A percentile compares a stretch with the other conserved stretches of the same genome.
These are phyloP conservation scores for Blastobotrys americana DNA, from an alignment of 805 yeast genomes.

Conservation along the genomic window DNA sequence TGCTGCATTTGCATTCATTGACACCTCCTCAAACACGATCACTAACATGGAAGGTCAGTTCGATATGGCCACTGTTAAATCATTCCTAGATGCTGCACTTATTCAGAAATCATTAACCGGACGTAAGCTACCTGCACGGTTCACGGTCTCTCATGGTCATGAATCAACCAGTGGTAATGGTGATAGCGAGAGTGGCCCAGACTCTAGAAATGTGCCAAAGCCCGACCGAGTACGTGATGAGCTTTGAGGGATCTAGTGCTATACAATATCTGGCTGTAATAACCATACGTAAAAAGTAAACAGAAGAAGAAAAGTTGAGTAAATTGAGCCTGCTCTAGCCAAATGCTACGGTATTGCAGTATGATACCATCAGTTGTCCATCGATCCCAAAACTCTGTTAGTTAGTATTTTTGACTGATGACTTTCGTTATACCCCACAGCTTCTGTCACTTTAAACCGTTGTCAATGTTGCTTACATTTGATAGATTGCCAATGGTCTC, in stretches of 20 bases:
- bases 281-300: no score
- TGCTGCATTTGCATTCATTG: constrained; percentile 8
- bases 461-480: constrained; percentile 6
- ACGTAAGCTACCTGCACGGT: background rate
- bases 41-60: constrained; percentile 13
- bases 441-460: background rate
- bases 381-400: constrained; percentile 18
- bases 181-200: no score
- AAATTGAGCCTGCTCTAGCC: constrained; percentile 13
- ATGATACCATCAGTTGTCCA: constrained; percentile 21
- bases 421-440: constrained; percentile 2
- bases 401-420: constrained; percentile 1
- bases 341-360: constrained; percentile 24
- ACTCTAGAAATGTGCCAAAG: constrained; percentile 2
- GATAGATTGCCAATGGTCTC: constrained; percentile 28
- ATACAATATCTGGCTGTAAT: no score
- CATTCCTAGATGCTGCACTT: background rate
- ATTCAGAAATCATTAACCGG: background rate
- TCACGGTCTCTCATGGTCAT: background rate
- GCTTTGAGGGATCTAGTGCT: no score
- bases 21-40: constrained; percentile 11
- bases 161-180: no score
- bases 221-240: background rate
- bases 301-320: background rate
- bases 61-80: background rate